Base-by-base conservation (phyloP, 768 basidiomycete genomes). In the Naganishia vaughanmartiniae region DNA sequence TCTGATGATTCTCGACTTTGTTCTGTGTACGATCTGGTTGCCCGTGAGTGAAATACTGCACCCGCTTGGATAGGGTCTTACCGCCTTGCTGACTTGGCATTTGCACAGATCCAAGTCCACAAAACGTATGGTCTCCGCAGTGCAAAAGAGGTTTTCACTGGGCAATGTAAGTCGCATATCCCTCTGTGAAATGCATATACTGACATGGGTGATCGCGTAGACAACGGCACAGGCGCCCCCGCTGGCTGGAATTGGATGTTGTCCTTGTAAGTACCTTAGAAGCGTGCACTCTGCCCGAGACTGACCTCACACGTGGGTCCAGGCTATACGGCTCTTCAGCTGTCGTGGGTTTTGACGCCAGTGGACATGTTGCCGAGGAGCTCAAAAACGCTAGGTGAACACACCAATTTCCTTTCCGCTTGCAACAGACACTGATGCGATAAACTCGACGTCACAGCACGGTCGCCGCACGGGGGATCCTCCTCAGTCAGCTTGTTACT, bases 161-260 rank as follows among this genome's bases (percentile, higher is more conserved):
- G 85, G 83, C 89, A 87, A 17, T 90, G 57, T 58, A 39, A 24
- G 57, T 26, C 34, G 19, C n/a, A 4, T 21, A 34, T 90, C 4
- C 56, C 54, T 42, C 6, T 4, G 48, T 21, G 33, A 51, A 15
- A n/a, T 30, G 26, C 48, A 48, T 34, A n/a, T 46, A 55, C 42
- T 57, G 70, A 30, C 56, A 42, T 30, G 69, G 17, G 36, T n/a
- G 55, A 28, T 12, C 26, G 39, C n/a, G n/a, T 34, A 92, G 91
- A 91, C 80, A 94, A 94, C 75, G 92, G 91, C 31, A 93, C 92
- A 0, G 90, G 90, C 0, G 92, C 92, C 3, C 86, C 90, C 26
- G 83, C 89, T 11, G 91, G 86, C 5, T 94, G 92, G 93, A 94
- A 93, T 76, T 95, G 91, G 91, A 85, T 92, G 19, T 81, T 96